Evolutionary conservation across 2,329 filamentous ascomycete species (phyloP).

Genomic region (Epichloe aotearoae): DNA sequence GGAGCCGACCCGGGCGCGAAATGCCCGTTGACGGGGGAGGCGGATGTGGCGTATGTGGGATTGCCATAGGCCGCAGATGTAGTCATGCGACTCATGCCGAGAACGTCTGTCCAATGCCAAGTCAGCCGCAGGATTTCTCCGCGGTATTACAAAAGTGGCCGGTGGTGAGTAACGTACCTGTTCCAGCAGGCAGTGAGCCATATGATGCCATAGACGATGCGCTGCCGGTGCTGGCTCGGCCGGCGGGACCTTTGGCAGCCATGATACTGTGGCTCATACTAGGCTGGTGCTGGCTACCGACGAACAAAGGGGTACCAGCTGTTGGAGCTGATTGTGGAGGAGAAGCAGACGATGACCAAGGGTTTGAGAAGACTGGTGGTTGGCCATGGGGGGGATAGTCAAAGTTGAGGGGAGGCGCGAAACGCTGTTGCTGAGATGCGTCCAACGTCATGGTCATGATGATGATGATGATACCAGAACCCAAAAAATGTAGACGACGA

Average conservation of each 20-base stretch:
- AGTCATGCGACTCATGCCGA: constrained; percentile 52
- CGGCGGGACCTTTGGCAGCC: constrained; percentile 29
- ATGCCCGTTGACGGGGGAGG: constrained; percentile 51
- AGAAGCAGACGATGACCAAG: constrained; percentile 56
- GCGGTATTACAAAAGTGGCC: background rate
- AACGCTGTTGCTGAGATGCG: constrained; percentile 63
- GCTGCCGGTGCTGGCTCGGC: constrained; percentile 45
- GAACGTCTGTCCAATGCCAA: constrained; percentile 47
- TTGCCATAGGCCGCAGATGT: constrained; percentile 58
- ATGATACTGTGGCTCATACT: constrained; percentile 43
- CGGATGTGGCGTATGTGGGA: constrained; percentile 50
- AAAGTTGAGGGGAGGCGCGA: constrained; percentile 62
- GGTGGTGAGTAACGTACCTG: constrained; percentile 38
- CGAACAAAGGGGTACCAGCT: constrained; percentile 49
- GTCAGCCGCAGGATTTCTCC: constrained; percentile 38
- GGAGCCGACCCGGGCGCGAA: constrained; percentile 52
- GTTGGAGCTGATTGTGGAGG: constrained; percentile 30
- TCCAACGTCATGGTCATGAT: constrained; percentile 95
- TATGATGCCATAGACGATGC: constrained; percentile 54
- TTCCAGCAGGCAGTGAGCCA: constrained; percentile 56
- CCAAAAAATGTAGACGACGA: background rate
- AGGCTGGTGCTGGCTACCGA: constrained; percentile 34
- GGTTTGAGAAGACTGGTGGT: constrained; percentile 75
- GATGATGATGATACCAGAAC: constrained; percentile 10
- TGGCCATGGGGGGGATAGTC: constrained; percentile 47